A percentile compares a stretch with the other conserved stretches of the same genome.
Evolutionary conservation across 2,329 filamentous ascomycete genomes (phyloP).

Genomic region (Exophiala lecanii-corni): DNA sequence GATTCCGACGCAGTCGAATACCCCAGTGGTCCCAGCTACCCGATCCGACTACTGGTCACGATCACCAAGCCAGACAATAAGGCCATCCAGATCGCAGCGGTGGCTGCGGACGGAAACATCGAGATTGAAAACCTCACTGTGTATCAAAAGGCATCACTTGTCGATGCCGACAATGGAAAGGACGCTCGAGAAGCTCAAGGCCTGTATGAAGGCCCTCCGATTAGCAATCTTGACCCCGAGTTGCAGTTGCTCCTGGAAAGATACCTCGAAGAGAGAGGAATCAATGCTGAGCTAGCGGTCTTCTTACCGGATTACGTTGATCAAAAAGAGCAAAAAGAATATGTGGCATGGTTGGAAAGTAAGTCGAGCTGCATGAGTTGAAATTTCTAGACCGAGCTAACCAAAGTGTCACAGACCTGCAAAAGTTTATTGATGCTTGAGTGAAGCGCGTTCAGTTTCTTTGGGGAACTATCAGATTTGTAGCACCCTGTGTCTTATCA

Average conservation of each 20-base stretch:
- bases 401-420: conserved; percentile 56
- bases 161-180: conserved; percentile 71
- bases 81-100: conserved; percentile 78
- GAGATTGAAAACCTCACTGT: conserved; percentile 72
- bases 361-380: conserved; percentile 31
- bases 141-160: conserved; percentile 72
- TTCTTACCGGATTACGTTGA: conserved; percentile 97
- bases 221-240: conserved; percentile 92
- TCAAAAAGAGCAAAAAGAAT: conserved; percentile 98
- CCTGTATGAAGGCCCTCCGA: conserved; percentile 80
- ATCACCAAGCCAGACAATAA: conserved; percentile 84
- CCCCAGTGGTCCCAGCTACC: conserved; percentile 58
- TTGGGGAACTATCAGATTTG: no score
- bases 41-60: conserved; percentile 77
- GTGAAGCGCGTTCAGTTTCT: no score
- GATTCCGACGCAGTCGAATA: conserved; percentile 53
- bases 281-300: conserved; percentile 78
- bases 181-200: conserved; percentile 50
- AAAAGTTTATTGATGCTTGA: conserved; percentile 67
- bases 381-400: conserved; percentile 4
- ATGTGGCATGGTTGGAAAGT: conserved; percentile 79
- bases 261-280: conserved; percentile 89
- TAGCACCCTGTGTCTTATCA: no score
- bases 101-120: conserved; percentile 80
- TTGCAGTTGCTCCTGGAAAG: conserved; percentile 87